These are phyloP conservation scores for Fusarium coicis DNA, from an alignment of 2,329 filamentous ascomycete species.

Conservation along the genomic window DNA sequence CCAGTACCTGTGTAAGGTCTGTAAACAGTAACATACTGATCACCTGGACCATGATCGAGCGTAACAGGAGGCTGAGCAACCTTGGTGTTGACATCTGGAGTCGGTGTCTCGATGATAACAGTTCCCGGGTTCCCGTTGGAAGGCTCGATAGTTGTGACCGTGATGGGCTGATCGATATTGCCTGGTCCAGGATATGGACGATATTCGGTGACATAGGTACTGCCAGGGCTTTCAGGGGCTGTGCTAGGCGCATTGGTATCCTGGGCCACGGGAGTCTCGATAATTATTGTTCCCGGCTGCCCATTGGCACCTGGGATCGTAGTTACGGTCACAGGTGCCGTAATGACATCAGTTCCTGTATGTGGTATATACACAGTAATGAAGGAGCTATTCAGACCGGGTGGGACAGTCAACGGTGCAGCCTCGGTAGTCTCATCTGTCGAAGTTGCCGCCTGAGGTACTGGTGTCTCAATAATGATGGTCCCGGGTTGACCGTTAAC, in stretches of 20 bases:
- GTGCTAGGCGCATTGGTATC: background rate
- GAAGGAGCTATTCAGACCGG: conserved; percentile 17
- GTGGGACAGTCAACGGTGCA: conserved; percentile 12
- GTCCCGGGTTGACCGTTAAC: conserved; percentile 19
- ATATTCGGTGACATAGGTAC: conserved; percentile 20
- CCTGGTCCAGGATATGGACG: conserved; percentile 23
- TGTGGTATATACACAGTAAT: conserved; percentile 28
- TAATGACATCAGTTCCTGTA: conserved; percentile 15
- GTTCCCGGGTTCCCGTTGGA: conserved; percentile 17
- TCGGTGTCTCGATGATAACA: conserved; percentile 24
- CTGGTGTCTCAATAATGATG: conserved; percentile 20
- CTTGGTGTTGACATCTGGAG: conserved; percentile 15
- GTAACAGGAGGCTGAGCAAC: conserved; percentile 22
- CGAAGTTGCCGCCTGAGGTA: background rate
- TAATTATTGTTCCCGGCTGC: conserved; percentile 23
- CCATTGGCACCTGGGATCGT: conserved; percentile 19
- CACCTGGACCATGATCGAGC: background rate
- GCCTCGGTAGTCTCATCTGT: background rate
- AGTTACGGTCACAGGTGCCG: conserved; percentile 19
- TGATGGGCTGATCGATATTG: conserved; percentile 18
- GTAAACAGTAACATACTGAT: conserved; percentile 23
- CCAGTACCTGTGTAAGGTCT: conserved; percentile 19
- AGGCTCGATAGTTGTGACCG: conserved; percentile 25
- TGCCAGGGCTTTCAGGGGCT: background rate
- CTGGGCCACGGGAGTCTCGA: conserved; percentile 7